These are phyloP conservation scores for Lathyrus aphaca DNA, from an alignment of 306 rosid species.

Conservation along the genomic window DNA sequence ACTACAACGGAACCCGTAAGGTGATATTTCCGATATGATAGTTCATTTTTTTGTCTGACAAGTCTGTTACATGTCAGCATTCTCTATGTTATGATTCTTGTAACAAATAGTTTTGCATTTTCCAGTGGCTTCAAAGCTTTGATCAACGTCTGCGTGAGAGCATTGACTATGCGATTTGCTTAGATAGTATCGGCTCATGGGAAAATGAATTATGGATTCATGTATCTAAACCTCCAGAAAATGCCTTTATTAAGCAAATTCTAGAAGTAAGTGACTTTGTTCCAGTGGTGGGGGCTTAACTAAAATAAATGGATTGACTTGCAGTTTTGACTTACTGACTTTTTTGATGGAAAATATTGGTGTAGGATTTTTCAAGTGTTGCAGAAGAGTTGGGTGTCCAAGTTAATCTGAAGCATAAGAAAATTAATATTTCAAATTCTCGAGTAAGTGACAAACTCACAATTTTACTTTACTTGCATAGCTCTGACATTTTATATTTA, in stretches of 20 bases:
- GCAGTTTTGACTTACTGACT: constrained; percentile 30
- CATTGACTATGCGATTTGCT: constrained; percentile 93
- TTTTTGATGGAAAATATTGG: constrained; percentile 40
- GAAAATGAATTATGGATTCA: constrained; percentile 90
- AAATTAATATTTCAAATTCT: constrained; percentile 91
- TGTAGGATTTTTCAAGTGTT: constrained; percentile 85
- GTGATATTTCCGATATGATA: constrained; percentile 50
- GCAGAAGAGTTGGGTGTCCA: constrained; percentile 81
- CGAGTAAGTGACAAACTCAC: constrained; percentile 71
- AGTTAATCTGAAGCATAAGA: constrained; percentile 95
- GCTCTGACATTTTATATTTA: constrained; percentile 21
- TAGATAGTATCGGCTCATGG: constrained; percentile 94
- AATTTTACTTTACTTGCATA: constrained; percentile 27
- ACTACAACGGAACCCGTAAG: constrained; percentile 97
- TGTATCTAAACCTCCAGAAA: constrained; percentile 98
- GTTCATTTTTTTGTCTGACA: constrained; percentile 17
- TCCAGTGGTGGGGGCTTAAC: neutral
- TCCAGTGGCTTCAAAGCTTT: constrained; percentile 88
- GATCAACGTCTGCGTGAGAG: constrained; percentile 96
- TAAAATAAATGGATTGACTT: constrained; percentile 27
- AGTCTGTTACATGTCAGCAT: constrained; percentile 9
- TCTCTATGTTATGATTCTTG: constrained; percentile 15
- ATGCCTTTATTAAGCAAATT: constrained; percentile 86
- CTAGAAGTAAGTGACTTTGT: constrained; percentile 66
- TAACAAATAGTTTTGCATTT: constrained; percentile 32